These are phyloP conservation scores for Xerocomus nothofagi DNA, from an alignment of 1,284 basidiomycete genomes.

Conservation along the genomic window DNA sequence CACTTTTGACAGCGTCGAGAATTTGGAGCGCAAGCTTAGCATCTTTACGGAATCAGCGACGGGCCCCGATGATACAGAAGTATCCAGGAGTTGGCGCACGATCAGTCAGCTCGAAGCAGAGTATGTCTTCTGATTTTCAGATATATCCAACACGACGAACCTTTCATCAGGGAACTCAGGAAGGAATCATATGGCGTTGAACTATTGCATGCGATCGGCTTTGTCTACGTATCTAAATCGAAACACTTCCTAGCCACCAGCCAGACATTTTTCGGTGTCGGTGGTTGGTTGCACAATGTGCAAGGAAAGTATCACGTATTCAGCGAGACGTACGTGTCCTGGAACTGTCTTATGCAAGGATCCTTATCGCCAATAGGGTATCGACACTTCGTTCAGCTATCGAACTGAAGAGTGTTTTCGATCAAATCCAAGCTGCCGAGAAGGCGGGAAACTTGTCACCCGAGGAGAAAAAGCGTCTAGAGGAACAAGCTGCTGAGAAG, in stretches of 20 bases:
- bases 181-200: constrained; percentile 94
- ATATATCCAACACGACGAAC: not conserved
- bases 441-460: constrained; percentile 81
- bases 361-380: constrained; percentile 53
- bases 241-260: constrained; percentile 80
- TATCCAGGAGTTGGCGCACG: constrained; percentile 67
- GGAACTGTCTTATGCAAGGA: not conserved
- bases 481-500: constrained; percentile 97
- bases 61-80: constrained; percentile 70
- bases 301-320: constrained; percentile 93
- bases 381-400: constrained; percentile 87
- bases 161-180: constrained; percentile 66
- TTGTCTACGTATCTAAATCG: constrained; percentile 84
- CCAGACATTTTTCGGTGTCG: constrained; percentile 77
- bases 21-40: constrained; percentile 83
- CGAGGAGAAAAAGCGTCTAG: constrained; percentile 87
- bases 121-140: constrained; percentile 44
- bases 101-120: constrained; percentile 84
- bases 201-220: constrained; percentile 88
- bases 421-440: constrained; percentile 92
- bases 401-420: constrained; percentile 93
- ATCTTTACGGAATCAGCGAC: constrained; percentile 92
- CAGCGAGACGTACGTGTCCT: constrained; percentile 77
- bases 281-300: constrained; percentile 93
- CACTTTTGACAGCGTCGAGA: constrained; percentile 50